These are phyloP conservation scores for Lepidium africanum DNA, from an alignment of 345 rosid species.

Conservation along the genomic window DNA sequence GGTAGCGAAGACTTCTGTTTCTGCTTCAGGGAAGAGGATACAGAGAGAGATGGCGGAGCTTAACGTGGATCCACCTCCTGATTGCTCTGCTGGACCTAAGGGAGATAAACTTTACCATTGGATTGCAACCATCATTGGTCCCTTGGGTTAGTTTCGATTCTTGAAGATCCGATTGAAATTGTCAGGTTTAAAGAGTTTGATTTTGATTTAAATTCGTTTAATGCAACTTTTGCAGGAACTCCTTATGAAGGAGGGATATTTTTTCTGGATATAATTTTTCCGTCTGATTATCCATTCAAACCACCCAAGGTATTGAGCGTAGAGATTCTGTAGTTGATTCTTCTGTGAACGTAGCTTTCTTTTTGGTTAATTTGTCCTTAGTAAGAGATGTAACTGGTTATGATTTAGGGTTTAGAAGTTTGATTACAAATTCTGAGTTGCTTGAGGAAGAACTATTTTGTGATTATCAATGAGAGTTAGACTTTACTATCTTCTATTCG, in stretches of 20 bases:
- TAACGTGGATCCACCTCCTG: constrained; percentile 62
- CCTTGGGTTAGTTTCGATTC: constrained; percentile 39
- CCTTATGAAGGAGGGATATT: constrained; percentile 85
- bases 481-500: background rate
- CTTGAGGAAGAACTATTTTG: background rate
- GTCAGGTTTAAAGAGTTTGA: background rate
- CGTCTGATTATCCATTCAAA: constrained; percentile 78
- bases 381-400: background rate
- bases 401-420: background rate
- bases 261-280: constrained; percentile 72
- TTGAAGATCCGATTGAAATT: background rate
- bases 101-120: constrained; percentile 91
- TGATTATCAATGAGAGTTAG: background rate
- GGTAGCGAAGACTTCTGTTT: constrained; percentile 72
- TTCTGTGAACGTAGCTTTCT: background rate
- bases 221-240: constrained; percentile 42
- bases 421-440: background rate
- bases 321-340: background rate
- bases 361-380: background rate
- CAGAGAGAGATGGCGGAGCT: constrained; percentile 86
- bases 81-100: constrained; percentile 88
- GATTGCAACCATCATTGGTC: constrained; percentile 85
- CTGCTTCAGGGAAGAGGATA: constrained; percentile 87
- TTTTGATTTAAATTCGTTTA: background rate
- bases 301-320: constrained; percentile 66